A percentile compares a stretch with the other conserved stretches of the same genome.
phyloP scores from a whole-genome alignment of 2,329 filamentous ascomycete species.

The Ophiostoma tasmaniense region DNA sequence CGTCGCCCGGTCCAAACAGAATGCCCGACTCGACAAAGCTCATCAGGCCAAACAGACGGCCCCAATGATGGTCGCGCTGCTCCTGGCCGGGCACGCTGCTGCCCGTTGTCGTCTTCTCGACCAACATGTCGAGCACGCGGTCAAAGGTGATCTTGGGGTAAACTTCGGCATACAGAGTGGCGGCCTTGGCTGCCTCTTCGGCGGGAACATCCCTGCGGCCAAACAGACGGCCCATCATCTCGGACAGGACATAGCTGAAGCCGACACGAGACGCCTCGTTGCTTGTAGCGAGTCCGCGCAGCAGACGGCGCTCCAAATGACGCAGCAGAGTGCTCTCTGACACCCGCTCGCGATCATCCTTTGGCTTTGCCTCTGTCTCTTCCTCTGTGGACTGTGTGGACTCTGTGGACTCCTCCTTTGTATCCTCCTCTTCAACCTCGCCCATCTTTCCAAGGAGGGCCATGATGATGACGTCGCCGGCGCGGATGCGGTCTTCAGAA shows the following conservation, averaged over 20 bases:
- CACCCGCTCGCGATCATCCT: constrained; percentile 27
- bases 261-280: constrained; percentile 82
- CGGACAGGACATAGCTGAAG: constrained; percentile 81
- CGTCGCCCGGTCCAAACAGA: constrained; percentile 42
- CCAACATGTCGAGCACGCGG: constrained; percentile 42
- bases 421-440: background rate
- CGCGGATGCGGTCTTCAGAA: constrained; percentile 44
- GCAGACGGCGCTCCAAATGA: constrained; percentile 60
- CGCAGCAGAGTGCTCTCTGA: constrained; percentile 46
- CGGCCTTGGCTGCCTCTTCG: background rate
- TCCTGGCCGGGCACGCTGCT: constrained; percentile 59
- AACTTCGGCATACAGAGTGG: constrained; percentile 30
- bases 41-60: constrained; percentile 78
- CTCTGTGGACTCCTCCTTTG: background rate
- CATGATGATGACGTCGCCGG: constrained; percentile 50
- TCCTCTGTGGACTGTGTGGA: background rate
- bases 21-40: constrained; percentile 74
- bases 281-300: constrained; percentile 81
- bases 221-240: constrained; percentile 66
- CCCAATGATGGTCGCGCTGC: constrained; percentile 76
- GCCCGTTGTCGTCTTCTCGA: constrained; percentile 46
- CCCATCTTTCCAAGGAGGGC: constrained; percentile 37
- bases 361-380: background rate
- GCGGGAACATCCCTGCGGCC: constrained; percentile 32
- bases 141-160: constrained; percentile 50